Percentiles rank a stretch among this genome's conserved stretches.
Conservation (phyloP, 306 rosid genomes). For the Gynostemma pentaphyllum region DNA sequence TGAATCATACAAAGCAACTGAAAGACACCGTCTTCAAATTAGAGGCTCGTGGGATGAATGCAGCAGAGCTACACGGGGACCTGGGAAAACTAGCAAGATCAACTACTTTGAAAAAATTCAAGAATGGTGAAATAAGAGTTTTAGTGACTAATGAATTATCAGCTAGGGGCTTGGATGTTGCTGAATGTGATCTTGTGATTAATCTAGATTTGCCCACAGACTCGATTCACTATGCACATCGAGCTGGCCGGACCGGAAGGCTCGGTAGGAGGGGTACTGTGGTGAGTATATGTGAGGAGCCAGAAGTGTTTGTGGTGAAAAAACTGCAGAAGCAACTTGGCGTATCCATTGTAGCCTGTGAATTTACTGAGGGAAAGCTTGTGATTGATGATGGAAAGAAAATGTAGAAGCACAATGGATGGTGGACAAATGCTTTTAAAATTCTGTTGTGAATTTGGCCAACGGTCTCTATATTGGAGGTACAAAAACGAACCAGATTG, state of each 20-base stretch:
- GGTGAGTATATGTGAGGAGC: conserved; percentile 67
- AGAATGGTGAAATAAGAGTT: conserved; percentile 71
- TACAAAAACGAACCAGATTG: no score
- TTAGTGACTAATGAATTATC: conserved; percentile 83
- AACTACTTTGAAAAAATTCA: conserved; percentile 72
- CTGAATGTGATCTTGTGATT: conserved; percentile 95
- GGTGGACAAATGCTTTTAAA: no score
- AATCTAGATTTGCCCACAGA: conserved; percentile 86
- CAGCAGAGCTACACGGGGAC: conserved; percentile 86
- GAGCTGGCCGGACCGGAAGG: conserved; percentile 89
- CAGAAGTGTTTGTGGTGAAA: conserved; percentile 82
- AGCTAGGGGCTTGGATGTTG: conserved; percentile 89
- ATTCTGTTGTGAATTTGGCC: no score
- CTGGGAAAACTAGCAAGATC: conserved; percentile 92
- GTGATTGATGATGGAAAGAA: conserved; percentile 36
- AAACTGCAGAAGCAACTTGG: conserved; percentile 86
- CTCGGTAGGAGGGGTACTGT: conserved; percentile 88
- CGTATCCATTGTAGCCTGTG: conserved; percentile 41
- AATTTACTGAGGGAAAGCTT: conserved; percentile 64
- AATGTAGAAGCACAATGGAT: not conserved
- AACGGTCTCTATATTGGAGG: not conserved
- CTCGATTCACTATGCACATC: conserved; percentile 79
- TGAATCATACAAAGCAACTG: conserved; percentile 86
- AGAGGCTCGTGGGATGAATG: conserved; percentile 77
- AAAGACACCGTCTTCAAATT: conserved; percentile 86